Percentiles rank a stretch among this genome's conserved stretches.
These are phyloP conservation scores for Hamamelis virginiana DNA, from an alignment of 164 flowering plant genomes.

Conservation along the genomic window DNA sequence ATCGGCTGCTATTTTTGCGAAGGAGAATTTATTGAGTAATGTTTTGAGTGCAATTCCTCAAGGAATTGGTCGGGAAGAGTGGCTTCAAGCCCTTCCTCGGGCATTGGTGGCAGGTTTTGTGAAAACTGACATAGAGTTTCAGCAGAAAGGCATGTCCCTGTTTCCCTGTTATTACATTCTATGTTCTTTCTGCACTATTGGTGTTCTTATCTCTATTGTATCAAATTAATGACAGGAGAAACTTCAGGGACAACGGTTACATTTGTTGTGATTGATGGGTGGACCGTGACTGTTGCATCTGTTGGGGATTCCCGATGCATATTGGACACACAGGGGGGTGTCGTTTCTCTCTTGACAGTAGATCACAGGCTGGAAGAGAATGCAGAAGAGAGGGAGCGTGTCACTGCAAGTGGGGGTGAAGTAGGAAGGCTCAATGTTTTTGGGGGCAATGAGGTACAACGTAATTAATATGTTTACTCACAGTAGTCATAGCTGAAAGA, in stretches of 20 bases:
- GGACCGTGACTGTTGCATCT: constrained; percentile 87
- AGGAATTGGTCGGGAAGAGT: constrained; percentile 70
- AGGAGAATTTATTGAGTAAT: constrained; percentile 77
- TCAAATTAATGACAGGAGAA: constrained; percentile 48
- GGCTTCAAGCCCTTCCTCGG: constrained; percentile 95
- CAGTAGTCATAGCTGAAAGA: neutral
- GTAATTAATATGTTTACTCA: neutral
- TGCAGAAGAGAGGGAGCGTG: constrained; percentile 87
- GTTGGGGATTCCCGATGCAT: constrained; percentile 92
- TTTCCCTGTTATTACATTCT: neutral
- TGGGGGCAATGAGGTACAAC: constrained; percentile 70
- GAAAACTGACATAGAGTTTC: constrained; percentile 95
- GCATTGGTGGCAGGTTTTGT: constrained; percentile 97
- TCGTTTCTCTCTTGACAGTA: constrained; percentile 76
- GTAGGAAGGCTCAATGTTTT: constrained; percentile 83
- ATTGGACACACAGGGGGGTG: constrained; percentile 80
- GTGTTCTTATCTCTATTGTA: constrained; percentile 11
- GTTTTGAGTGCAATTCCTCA: constrained; percentile 91
- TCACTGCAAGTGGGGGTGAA: constrained; percentile 93
- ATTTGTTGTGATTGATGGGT: constrained; percentile 85
- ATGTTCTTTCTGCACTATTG: neutral
- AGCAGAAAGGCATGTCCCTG: constrained; percentile 61
- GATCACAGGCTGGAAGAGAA: constrained; percentile 92
- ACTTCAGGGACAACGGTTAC: constrained; percentile 91
- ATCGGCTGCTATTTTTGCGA: constrained; percentile 88